Evolutionary conservation across 805 yeast genomes (phyloP).

Genomic region (Gaillardinia entomophila): DNA sequence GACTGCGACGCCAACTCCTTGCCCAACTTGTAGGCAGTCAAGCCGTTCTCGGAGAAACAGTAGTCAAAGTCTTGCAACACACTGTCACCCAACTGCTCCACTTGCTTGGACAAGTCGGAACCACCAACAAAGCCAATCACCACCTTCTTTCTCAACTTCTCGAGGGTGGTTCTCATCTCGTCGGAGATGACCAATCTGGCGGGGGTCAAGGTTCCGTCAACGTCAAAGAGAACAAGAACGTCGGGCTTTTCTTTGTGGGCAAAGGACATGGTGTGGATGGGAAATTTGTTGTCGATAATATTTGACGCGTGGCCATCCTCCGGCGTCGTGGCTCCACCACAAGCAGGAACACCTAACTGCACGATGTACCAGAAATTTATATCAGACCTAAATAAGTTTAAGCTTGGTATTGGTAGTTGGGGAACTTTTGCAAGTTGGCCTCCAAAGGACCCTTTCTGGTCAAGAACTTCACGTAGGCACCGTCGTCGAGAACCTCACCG

Average conservation of each 20-base stretch:
- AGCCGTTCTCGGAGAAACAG: conserved; percentile 96
- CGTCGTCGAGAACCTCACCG: conserved; percentile 99
- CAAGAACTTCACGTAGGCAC: conserved; percentile 99
- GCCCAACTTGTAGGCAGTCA: conserved; percentile 94
- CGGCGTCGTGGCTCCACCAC: too few species aligned
- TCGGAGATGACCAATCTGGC: conserved; percentile 78
- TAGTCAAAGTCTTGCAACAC: conserved; percentile 81
- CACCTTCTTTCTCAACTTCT: conserved; percentile 79
- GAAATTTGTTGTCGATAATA: too few species aligned
- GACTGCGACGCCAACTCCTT: conserved; percentile 86
- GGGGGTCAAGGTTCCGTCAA: conserved; percentile 97
- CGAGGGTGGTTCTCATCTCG: conserved; percentile 70
- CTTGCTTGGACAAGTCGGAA: conserved; percentile 87
- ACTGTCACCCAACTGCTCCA: conserved; percentile 87
- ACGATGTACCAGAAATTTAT: too few species aligned
- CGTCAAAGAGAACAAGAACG: conserved; percentile 89
- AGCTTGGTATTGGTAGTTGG: conserved; percentile 65
- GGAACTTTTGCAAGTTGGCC: conserved; percentile 89
- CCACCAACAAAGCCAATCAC: conserved; percentile 99
- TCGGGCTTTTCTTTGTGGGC: conserved; percentile 76
- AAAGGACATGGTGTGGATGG: conserved; percentile 54
- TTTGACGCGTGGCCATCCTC: too few species aligned
- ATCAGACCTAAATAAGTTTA: conserved; percentile 9
- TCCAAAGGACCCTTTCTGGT: conserved; percentile 94
- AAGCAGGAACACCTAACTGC: too few species aligned